Base-by-base conservation (phyloP, 305 asterid species). In the Ruellia speciosa region DNA sequence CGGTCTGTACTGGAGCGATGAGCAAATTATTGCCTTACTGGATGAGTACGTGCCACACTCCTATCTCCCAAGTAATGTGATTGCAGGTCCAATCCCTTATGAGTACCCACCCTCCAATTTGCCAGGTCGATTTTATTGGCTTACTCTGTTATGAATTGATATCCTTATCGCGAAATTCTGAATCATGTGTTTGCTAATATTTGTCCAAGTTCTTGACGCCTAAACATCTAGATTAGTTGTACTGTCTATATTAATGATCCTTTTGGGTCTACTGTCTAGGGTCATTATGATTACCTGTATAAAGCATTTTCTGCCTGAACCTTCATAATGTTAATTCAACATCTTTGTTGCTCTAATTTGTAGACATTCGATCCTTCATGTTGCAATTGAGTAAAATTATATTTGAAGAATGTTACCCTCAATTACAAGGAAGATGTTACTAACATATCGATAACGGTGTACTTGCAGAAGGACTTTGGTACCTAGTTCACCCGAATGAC, bases 381-480 rank as follows among this genome's bases (percentile, higher is more conserved):
- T 24, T 24, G 2, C 31, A 4, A 24, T 24, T 24, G 31, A 24
- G 31, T 24, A 24, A 24, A 24, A 24, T 24, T 1, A 4, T 24
- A 24, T 24, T 24, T 24, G 3, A 24, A 24, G 31, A 24, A 24
- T 24, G 31, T 24, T 24, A 4, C 31, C 31, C 31, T 24, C 4
- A 24, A 24, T 24, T 24, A 24, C 31, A 2, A 24, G 31, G 49
- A 56, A 40, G 11, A 43, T 14, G 5, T 49, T 33, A 33, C 14
- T 39, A 13, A 15, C 20, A 50, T 24, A 4, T 56, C n/a, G 48
- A 56, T 24, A 37, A 2, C 41, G 33, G 7, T 68, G 48, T 52
- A 43, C 60, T 62, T 59, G 62, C 79, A 86, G 95, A 54, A 35
- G 87, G 77, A 53, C 34, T 78, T 45, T 78, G 89, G 87, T 81